Evolutionary conservation across 2,329 filamentous ascomycete species (phyloP).

Genomic region (Aspergillus phoenicis): DNA sequence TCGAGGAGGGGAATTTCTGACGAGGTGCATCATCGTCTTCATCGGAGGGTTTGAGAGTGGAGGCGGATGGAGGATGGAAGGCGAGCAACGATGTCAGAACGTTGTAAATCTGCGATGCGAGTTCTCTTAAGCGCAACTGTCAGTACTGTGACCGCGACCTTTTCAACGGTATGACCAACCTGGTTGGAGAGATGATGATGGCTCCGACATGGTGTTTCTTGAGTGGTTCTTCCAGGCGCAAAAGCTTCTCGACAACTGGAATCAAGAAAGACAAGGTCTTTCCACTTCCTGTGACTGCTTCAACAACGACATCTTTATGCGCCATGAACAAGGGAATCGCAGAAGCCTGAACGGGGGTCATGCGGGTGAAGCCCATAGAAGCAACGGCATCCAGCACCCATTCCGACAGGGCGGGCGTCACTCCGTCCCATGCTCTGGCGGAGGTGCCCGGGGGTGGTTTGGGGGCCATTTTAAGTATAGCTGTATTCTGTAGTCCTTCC

Average conservation of each 20-base stretch:
- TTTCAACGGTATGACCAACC: slow-evolving; percentile 34
- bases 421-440: slow-evolving; percentile 65
- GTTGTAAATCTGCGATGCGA: slow-evolving; percentile 85
- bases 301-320: slow-evolving; percentile 90
- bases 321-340: slow-evolving; percentile 85
- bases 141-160: not conserved
- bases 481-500: not conserved
- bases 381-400: slow-evolving; percentile 85
- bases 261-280: slow-evolving; percentile 88
- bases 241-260: slow-evolving; percentile 77
- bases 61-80: slow-evolving; percentile 78
- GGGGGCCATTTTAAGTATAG: slow-evolving; percentile 30
- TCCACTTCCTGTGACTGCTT: slow-evolving; percentile 88
- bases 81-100: slow-evolving; percentile 75
- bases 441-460: slow-evolving; percentile 49
- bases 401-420: slow-evolving; percentile 71
- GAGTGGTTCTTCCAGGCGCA: slow-evolving; percentile 77
- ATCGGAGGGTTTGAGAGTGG: slow-evolving; percentile 46
- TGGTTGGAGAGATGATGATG: slow-evolving; percentile 88
- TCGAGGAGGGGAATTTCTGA: slow-evolving; percentile 48
- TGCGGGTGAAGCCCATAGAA: slow-evolving; percentile 81
- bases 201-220: slow-evolving; percentile 89
- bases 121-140: slow-evolving; percentile 61
- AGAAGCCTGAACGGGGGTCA: slow-evolving; percentile 94
- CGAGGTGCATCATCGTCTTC: slow-evolving; percentile 46